phyloP scores from a whole-genome alignment of 2,329 filamentous ascomycete species.

The Tolypocladium tundrense region DNA sequence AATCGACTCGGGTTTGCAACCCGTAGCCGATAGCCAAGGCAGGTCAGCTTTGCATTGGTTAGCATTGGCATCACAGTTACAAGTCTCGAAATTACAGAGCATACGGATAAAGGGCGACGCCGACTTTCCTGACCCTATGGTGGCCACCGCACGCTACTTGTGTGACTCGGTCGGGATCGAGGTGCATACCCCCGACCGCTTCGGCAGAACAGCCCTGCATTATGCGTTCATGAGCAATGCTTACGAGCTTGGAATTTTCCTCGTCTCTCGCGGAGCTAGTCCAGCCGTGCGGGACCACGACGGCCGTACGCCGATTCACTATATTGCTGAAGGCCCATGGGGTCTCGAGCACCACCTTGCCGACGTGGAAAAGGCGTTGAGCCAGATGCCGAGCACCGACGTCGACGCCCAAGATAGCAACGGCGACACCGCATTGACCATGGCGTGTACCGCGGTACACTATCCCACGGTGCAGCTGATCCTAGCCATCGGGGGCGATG shows the following conservation, averaged over 20 bases:
- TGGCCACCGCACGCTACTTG: not conserved
- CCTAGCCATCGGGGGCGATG: not conserved
- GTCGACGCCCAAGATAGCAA: not conserved
- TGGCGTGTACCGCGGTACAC: not conserved
- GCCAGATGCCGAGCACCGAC: not conserved
- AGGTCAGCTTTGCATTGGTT: not conserved
- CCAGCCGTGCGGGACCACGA: not conserved
- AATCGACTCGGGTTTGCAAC: not conserved
- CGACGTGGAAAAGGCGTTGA: not conserved
- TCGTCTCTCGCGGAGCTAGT: not conserved
- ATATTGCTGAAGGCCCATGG: not conserved
- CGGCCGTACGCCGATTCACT: not conserved
- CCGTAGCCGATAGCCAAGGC: not conserved
- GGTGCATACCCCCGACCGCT: not conserved
- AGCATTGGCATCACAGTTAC: not conserved
- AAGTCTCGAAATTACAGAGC: not conserved
- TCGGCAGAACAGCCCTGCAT: not conserved
- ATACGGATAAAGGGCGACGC: not conserved
- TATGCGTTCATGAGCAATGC: not conserved
- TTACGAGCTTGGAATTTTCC: not conserved
- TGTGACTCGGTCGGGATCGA: not conserved
- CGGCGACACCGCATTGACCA: not conserved
- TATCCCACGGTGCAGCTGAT: not conserved
- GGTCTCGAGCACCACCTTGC: not conserved
- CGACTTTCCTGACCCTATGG: not conserved